phyloP scores from a whole-genome alignment of 164 flowering plant species.

The Sedum album region DNA sequence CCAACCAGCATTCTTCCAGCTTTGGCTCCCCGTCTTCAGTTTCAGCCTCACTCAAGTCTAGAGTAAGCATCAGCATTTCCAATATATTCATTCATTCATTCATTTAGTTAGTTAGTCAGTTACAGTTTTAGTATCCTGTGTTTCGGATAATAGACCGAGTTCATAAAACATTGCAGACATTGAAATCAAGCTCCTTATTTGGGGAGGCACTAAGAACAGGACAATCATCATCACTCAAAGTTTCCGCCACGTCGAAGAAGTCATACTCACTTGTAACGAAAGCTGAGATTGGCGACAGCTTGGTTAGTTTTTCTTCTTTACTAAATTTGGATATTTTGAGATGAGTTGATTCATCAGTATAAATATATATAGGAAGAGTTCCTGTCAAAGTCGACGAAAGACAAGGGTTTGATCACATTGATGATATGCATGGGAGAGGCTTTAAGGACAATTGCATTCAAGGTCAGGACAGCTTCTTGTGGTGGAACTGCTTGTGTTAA shows the following conservation, averaged over 20 bases:
- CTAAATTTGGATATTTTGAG: background rate
- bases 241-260: background rate
- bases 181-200: conserved; percentile 62
- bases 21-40: conserved; percentile 39
- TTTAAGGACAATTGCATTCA: background rate
- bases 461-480: background rate
- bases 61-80: conserved; percentile 24
- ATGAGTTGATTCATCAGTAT: background rate
- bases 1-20: conserved; percentile 34
- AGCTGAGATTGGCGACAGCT: background rate
- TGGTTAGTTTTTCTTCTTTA: background rate
- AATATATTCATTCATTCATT: background rate
- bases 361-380: conserved; percentile 64
- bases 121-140: too few species aligned
- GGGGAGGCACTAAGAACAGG: conserved; percentile 34
- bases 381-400: conserved; percentile 20
- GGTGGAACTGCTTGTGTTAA: background rate
- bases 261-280: background rate
- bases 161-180: conserved; percentile 32
- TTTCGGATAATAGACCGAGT: background rate
- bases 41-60: conserved; percentile 42
- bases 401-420: background rate
- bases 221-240: background rate
- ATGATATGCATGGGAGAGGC: background rate
- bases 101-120: too few species aligned